phyloP scores from a whole-genome alignment of 371 early-diverging fungal species.

The Dichotomocladium elegans region DNA sequence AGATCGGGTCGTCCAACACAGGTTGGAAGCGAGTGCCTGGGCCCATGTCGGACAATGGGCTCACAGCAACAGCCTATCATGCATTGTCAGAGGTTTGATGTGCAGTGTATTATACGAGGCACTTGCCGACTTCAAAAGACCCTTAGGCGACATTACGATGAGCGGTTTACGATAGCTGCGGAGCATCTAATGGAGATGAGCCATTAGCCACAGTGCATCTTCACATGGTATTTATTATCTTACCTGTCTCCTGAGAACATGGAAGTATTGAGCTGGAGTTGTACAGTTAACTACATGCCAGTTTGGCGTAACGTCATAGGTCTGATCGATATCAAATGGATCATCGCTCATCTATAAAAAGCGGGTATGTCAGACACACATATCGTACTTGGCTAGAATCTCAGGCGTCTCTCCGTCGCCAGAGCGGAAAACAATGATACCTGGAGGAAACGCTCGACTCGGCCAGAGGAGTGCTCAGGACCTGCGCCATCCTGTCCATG shows the following conservation, averaged over 20 bases:
- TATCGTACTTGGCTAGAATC: too few relatives aligned
- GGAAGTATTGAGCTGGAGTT: slow-evolving; percentile 96
- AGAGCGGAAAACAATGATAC: too few relatives aligned
- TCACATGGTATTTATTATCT: background rate
- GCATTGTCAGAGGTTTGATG: too few relatives aligned
- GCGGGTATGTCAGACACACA: too few relatives aligned
- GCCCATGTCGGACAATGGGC: slow-evolving; percentile 77
- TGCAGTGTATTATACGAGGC: too few relatives aligned
- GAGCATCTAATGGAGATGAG: slow-evolving; percentile 42
- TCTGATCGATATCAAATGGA: slow-evolving; percentile 53
- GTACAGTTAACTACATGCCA: slow-evolving; percentile 93
- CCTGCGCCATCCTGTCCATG: slow-evolving; percentile 98
- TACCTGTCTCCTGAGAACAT: slow-evolving; percentile 88
- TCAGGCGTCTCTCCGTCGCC: background rate
- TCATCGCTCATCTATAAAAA: slow-evolving; percentile 74
- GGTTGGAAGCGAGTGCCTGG: slow-evolving; percentile 83
- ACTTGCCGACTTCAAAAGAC: slow-evolving; percentile 54
- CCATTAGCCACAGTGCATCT: background rate
- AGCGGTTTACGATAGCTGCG: slow-evolving; percentile 91
- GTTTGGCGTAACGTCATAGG: slow-evolving; percentile 67
- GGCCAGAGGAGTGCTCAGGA: slow-evolving; percentile 90
- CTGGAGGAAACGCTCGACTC: slow-evolving; percentile 95
- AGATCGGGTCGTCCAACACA: slow-evolving; percentile 60
- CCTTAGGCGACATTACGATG: slow-evolving; percentile 87
- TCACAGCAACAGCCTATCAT: slow-evolving; percentile 53